Conservation (phyloP, 345 rosid genomes). For the Tarenaya hassleriana region DNA sequence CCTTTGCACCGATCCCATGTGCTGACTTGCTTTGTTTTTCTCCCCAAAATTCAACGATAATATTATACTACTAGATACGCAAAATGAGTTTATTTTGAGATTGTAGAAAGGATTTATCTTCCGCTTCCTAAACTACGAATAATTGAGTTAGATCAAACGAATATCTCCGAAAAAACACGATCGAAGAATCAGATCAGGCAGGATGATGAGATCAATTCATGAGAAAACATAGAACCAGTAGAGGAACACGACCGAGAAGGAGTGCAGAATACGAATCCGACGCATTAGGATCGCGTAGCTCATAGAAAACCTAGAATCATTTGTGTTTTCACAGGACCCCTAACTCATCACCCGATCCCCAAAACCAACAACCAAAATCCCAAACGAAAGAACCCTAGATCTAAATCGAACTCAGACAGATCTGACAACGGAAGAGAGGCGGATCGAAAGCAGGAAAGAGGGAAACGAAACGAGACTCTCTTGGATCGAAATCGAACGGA, state of each 20-base stretch:
- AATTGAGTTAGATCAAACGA: background rate
- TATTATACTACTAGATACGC: constrained; percentile 14
- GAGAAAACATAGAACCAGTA: constrained; percentile 92
- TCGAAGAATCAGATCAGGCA: too few relatives aligned
- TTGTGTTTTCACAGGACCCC: constrained; percentile 15
- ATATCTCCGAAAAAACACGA: too few relatives aligned
- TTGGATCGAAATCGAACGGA: too few relatives aligned
- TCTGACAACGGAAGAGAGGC: too few relatives aligned
- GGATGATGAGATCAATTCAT: constrained; percentile 25
- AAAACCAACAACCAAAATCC: constrained; percentile 2
- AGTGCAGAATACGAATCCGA: constrained; percentile 71
- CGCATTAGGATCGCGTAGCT: constrained; percentile 49
- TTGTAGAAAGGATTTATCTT: background rate
- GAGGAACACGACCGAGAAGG: constrained; percentile 86
- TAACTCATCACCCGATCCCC: constrained; percentile 1
- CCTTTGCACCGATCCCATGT: constrained; percentile 38
- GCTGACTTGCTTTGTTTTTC: constrained; percentile 10
- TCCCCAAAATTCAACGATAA: background rate
- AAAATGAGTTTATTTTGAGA: background rate
- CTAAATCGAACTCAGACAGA: background rate
- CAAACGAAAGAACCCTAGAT: background rate
- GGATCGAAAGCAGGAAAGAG: too few relatives aligned
- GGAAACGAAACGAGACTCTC: too few relatives aligned
- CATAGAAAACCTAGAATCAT: constrained; percentile 58
- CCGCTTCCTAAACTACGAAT: constrained; percentile 6